Evolutionary conservation across 2,329 filamentous ascomycete species (phyloP), one percentile per base, ranked within the genome.

Genomic region (Alternaria dauci): DNA sequence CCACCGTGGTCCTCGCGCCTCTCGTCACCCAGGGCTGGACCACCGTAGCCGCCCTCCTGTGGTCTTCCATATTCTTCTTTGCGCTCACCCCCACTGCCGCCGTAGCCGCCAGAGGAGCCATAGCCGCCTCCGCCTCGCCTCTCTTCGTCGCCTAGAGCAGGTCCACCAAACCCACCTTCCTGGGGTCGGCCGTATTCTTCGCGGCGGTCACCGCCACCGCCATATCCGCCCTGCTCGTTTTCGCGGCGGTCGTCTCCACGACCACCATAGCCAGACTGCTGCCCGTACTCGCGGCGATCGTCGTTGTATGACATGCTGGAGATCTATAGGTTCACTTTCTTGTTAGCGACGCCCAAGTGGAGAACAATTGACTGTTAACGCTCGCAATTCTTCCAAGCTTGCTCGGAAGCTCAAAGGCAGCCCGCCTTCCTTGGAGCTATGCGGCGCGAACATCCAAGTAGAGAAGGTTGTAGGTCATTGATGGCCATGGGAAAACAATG

Each of bases 291-390:
- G 60, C 63, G 62, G 26, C 64, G 66, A 14, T 70, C 66, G 64
- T 71, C 62, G 65, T 71, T 73, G 63, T 72, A 71, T 30, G 70
- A 72, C 70, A 72, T 72, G 43, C 28, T 67, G 30, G 18, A 28
- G 14, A 12, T 34, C 18, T 26, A 7, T 12, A 30, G 18, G 51
- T 51, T 23, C 28, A 16, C 2, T 16, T 12, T 7, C 12, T 18
- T 20, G 26, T 60, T 20, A 57, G 53, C 41, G 4, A 30, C 20
- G 47, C 11, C 9, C 23, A 9, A 20, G 34, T 5, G 20, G 23
- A 16, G 20, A 25, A 42, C 6, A 0, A 5, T 4, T 12, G 39
- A 25, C 39, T 25, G 12, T 20, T 42, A 2, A 48, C 23, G 44
- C 44, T 48, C 20, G 9, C 44, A 20, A n/a, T 34, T 16, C 44